Conservation (phyloP, 441 rosid genomes). For the Gossypium schwendimanii region DNA sequence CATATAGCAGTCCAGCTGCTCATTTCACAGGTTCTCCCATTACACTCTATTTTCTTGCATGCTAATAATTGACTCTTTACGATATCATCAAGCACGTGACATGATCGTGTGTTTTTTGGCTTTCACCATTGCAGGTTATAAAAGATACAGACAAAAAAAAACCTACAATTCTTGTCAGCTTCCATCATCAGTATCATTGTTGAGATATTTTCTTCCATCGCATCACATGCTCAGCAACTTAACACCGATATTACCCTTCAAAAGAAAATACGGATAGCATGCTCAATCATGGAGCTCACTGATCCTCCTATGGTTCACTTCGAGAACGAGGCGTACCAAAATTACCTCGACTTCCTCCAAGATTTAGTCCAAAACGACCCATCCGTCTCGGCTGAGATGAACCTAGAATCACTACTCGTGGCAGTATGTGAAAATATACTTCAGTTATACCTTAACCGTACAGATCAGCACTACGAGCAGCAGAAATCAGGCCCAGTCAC, state of each 20-base stretch:
- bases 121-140: constrained; percentile 52
- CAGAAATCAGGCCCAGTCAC: constrained; percentile 23
- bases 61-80: not conserved
- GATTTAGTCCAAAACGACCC: constrained; percentile 40
- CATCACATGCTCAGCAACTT: constrained; percentile 70
- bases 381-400: constrained; percentile 37
- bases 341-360: constrained; percentile 59
- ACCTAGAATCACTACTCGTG: constrained; percentile 48
- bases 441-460: constrained; percentile 59
- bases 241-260: constrained; percentile 43
- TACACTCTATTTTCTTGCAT: not conserved
- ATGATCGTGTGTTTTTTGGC: not conserved
- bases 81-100: not conserved
- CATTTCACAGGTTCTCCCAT: constrained; percentile 55
- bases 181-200: constrained; percentile 40
- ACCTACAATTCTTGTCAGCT: constrained; percentile 42
- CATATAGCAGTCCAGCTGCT: constrained; percentile 76
- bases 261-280: constrained; percentile 70
- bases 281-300: constrained; percentile 63
- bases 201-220: constrained; percentile 47
- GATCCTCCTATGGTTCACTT: constrained; percentile 85
- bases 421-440: constrained; percentile 53
- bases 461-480: constrained; percentile 14
- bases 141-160: constrained; percentile 52
- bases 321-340: constrained; percentile 77